These are phyloP conservation scores for Blastobotrys illinoisensis DNA, from an alignment of 1,139 yeast species.

Conservation along the genomic window DNA sequence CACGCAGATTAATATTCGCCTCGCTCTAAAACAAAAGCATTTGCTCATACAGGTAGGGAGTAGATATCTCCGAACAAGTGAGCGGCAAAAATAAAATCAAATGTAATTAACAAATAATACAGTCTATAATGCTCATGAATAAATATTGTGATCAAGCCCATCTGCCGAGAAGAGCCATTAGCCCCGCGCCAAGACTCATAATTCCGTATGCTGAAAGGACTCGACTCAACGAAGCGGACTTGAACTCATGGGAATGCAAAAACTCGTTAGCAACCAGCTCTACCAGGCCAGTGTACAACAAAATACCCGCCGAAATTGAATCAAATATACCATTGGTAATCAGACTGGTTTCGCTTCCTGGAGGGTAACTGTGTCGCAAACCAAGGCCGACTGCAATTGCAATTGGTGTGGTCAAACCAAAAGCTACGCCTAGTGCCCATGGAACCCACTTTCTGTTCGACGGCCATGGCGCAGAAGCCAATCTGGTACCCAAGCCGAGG, in stretches of 20 bases:
- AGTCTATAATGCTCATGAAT: not conserved
- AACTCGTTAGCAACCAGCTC: slow-evolving; percentile 89
- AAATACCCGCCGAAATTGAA: slow-evolving; percentile 77
- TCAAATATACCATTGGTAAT: slow-evolving; percentile 78
- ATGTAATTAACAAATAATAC: too few relatives aligned
- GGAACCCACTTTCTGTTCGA: slow-evolving; percentile 45
- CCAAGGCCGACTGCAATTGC: slow-evolving; percentile 85
- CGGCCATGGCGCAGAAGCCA: slow-evolving; percentile 72
- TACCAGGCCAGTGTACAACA: slow-evolving; percentile 78
- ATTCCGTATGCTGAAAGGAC: slow-evolving; percentile 34
- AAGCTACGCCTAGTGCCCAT: slow-evolving; percentile 53
- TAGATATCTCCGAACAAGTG: too few relatives aligned
- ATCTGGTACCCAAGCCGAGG: slow-evolving; percentile 81
- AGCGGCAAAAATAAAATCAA: too few relatives aligned
- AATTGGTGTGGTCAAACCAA: slow-evolving; percentile 74
- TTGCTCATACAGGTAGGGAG: too few relatives aligned
- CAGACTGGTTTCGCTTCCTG: slow-evolving; percentile 53
- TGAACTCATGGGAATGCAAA: slow-evolving; percentile 41
- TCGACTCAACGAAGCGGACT: slow-evolving; percentile 28
- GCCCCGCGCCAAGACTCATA: slow-evolving; percentile 66
- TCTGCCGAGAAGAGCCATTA: slow-evolving; percentile 81
- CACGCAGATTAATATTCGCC: too few relatives aligned
- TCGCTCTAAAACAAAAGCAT: too few relatives aligned
- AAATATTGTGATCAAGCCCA: slow-evolving; percentile 56
- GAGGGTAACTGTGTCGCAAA: slow-evolving; percentile 60